Base-by-base conservation (phyloP, 768 basidiomycete genomes). In the Grammothele lineata region DNA sequence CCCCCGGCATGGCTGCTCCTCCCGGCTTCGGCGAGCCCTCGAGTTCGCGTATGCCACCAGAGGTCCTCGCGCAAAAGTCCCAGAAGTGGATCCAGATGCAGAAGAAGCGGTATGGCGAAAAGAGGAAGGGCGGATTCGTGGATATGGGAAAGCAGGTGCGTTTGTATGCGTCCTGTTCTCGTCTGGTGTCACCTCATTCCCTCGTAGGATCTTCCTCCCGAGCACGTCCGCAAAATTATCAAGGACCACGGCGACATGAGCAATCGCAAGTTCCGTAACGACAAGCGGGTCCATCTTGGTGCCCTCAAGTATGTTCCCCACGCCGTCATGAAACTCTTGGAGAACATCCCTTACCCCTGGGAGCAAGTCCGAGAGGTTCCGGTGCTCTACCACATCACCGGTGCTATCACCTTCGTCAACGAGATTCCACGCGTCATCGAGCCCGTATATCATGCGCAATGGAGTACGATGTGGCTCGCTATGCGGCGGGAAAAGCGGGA, bases 181-280 rank as follows among this genome's bases (percentile, higher is more conserved):
- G 19, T 15, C 3, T 4, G 2, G 33, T 22, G 39, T 45, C 22
- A 10, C 40, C 52, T 33, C 34, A 38, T 52, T 55, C 56, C 52
- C 45, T 21, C 27, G 7, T 43, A 94, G 89, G 93, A 96, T 66
- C 71, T 96, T 49, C 96, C 96, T 47, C 91, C 94, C 24, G 96
- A 99, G 67, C 94, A 97, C 62, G 87, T 99, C 55, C 85, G 96
- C 51, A 98, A 98, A 85, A 98, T 99, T 60, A 93, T 98, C 74
- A 94, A 97, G 71, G 96, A 98, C 69, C 95, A 98, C 60, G 94
- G 95, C 56, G 94, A 97, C 72, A 97, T 99, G 96, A 93, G 91
- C 69, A 95, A 94, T 66, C 83, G 96, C 66, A 99, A 99, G 75
- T 99, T 98, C 68, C 76, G 96, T 57, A 96, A 95, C 64, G 96